A percentile compares a stretch with the other conserved stretches of the same genome.
These are phyloP conservation scores for Pugionium cornutum DNA, from an alignment of 345 rosid genomes.

Conservation along the genomic window DNA sequence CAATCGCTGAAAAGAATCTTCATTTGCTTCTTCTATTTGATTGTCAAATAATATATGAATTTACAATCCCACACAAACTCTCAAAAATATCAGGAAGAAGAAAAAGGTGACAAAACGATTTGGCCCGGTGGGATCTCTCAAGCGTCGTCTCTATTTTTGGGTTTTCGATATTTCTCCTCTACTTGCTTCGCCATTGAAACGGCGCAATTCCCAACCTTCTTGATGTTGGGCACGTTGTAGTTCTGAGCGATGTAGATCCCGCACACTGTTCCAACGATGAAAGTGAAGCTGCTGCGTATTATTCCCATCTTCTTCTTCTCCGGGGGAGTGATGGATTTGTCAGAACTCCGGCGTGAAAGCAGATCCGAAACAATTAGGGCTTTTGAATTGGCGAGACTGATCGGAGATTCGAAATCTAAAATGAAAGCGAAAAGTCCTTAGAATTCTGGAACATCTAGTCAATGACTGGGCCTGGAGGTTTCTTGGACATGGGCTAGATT, in stretches of 20 bases:
- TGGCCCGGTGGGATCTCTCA: slow-evolving; percentile 9
- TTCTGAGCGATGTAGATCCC: slow-evolving; percentile 88
- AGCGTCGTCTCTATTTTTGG: slow-evolving; percentile 49
- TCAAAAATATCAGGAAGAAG: neutral
- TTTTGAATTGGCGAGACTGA: slow-evolving; percentile 18
- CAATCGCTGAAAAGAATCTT: neutral
- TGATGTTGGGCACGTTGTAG: slow-evolving; percentile 84
- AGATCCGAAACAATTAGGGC: slow-evolving; percentile 7
- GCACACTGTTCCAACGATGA: slow-evolving; percentile 59
- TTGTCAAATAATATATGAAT: slow-evolving; percentile 8
- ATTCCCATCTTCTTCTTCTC: slow-evolving; percentile 62
- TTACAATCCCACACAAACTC: slow-evolving; percentile 13
- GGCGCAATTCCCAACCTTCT: slow-evolving; percentile 48
- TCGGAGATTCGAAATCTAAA: neutral
- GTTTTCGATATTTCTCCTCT: slow-evolving; percentile 75
- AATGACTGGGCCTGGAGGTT: too few relatives aligned
- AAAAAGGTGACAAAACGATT: neutral
- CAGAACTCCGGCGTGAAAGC: neutral
- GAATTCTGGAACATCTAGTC: neutral
- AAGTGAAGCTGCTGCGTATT: slow-evolving; percentile 60
- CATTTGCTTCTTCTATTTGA: slow-evolving; percentile 4
- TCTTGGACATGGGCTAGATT: too few relatives aligned
- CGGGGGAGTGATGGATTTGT: neutral
- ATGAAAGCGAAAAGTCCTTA: neutral
- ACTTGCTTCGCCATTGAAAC: slow-evolving; percentile 54